A percentile compares a stretch with the other conserved stretches of the same genome.
These are phyloP conservation scores for Plectranthus barbatus DNA, from an alignment of 257 asterid species.

Conservation along the genomic window DNA sequence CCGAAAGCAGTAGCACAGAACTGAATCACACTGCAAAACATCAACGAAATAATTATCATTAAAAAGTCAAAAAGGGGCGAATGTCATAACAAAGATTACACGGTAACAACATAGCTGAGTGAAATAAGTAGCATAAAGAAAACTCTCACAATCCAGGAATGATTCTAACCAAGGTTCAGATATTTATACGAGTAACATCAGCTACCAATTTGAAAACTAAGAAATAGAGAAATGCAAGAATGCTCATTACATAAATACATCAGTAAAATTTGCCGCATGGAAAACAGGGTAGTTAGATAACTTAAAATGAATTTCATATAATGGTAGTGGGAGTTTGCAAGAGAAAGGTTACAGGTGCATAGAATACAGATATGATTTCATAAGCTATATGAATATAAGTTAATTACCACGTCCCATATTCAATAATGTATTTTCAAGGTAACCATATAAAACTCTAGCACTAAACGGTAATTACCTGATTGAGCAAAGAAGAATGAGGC, in stretches of 20 bases:
- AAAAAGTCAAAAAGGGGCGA: neutral
- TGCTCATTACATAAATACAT: neutral
- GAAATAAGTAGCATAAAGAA: neutral
- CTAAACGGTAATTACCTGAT: slow-evolving; percentile 46
- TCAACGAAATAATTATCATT: neutral
- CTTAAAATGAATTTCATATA: neutral
- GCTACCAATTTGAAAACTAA: no score
- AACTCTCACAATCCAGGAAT: no score
- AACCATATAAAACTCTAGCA: neutral
- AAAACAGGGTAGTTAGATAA: no score
- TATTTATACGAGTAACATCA: no score
- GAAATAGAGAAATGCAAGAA: neutral
- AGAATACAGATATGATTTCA: neutral
- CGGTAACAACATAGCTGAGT: neutral
- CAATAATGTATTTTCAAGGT: neutral
- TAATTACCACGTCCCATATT: neutral
- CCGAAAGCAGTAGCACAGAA: slow-evolving; percentile 92
- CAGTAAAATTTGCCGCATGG: no score
- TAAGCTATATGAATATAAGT: neutral
- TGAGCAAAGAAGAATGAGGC: slow-evolving; percentile 87
- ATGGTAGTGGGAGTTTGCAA: neutral
- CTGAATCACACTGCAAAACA: slow-evolving; percentile 70
- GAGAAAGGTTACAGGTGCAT: neutral
- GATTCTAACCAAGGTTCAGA: no score
- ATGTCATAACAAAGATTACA: neutral